Base-by-base conservation (phyloP, 805 yeast genomes). In the Lipomyces anomalus region DNA sequence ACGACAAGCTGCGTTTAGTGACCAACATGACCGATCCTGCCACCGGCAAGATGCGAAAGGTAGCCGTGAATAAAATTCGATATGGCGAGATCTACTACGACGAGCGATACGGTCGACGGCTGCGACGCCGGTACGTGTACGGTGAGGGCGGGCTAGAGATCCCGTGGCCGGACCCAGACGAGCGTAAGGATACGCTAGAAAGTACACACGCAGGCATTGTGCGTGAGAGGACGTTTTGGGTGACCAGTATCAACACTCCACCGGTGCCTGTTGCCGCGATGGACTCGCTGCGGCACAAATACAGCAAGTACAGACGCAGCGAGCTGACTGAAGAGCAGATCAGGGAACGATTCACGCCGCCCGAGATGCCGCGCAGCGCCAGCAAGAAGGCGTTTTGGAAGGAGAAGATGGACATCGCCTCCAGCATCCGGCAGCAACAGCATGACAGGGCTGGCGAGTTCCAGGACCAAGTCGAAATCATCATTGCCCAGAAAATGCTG, bases 141-240 rank as follows among this genome's bases (percentile, higher is more conserved):
- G 80, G 84, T 55, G 80, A 82, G 57, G 77, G 75, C 35, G 74
- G 78, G 42, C 68, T 86, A 43, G 76, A 79, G 21, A 80, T 89
- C 41, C 97, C 97, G 43, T 90, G 95, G 95, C 96, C 96, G 32
- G 55, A 50, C 13, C 74, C 76, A 56, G 78, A 72, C 28, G 62
- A 63, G 20, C 55, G 61, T 5, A 53, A 64, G 48, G 67, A 70
- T 0, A 76, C 75, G 16, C 21, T 21, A 17, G 35, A 28, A 3
- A 45, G 41, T 9, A 50, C 55, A 6, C 37, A 39, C 18, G 21
- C 29, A 26, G 55, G 39, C 22, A 34, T 22, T n/a, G 55, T 47
- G n/a, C 48, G 52, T 13, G 84, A 79, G 57, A 82, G 87, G 62
- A 79, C 96, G 3, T 84, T 72, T 64, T 82, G 78, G 65, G 81